phyloP scores from a whole-genome alignment of 2,329 filamentous ascomycete species.

The Thermomyces lanuginosus region DNA sequence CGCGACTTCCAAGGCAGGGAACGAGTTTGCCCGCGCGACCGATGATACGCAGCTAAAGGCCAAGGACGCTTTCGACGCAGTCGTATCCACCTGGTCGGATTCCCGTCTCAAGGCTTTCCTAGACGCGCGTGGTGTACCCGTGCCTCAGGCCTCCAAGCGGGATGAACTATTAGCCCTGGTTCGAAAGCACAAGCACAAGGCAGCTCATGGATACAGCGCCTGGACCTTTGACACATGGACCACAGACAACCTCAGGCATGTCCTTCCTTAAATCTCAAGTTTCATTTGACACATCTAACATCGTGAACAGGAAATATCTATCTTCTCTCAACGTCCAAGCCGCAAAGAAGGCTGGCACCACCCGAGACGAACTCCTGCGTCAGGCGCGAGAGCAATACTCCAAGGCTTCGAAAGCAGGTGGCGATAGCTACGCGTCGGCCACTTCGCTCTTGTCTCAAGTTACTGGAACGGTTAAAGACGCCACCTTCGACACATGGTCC shows the following conservation, averaged over 20 bases:
- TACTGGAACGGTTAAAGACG: slow-evolving; percentile 48
- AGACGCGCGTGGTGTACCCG: slow-evolving; percentile 58
- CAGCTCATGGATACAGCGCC: slow-evolving; percentile 47
- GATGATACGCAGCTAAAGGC: slow-evolving; percentile 46
- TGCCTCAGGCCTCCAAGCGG: slow-evolving; percentile 53
- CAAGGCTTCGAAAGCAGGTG: slow-evolving; percentile 32
- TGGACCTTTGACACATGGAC: slow-evolving; percentile 72
- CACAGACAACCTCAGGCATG: slow-evolving; percentile 49
- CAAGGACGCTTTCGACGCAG: slow-evolving; percentile 51
- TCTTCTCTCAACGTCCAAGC: slow-evolving; percentile 36
- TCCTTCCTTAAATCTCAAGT: background rate
- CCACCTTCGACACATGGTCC: slow-evolving; percentile 56
- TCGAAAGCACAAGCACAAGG: slow-evolving; percentile 57
- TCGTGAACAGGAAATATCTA: slow-evolving; percentile 31
- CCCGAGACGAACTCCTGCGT: slow-evolving; percentile 56
- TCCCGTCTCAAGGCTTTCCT: slow-evolving; percentile 63
- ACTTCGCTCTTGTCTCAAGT: slow-evolving; percentile 54
- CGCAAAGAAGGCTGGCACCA: slow-evolving; percentile 46
- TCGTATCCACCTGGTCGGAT: slow-evolving; percentile 51
- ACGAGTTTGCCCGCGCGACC: slow-evolving; percentile 61
- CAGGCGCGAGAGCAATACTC: slow-evolving; percentile 33
- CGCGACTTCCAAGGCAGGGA: slow-evolving; percentile 58
- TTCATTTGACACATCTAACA: slow-evolving; percentile 32
- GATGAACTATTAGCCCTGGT: slow-evolving; percentile 61
- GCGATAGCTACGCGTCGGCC: slow-evolving; percentile 41